A percentile compares a stretch with the other conserved stretches of the same genome.
phyloP scores from a whole-genome alignment of 495 filamentous ascomycete genomes.

The Cenococcum geophilum region DNA sequence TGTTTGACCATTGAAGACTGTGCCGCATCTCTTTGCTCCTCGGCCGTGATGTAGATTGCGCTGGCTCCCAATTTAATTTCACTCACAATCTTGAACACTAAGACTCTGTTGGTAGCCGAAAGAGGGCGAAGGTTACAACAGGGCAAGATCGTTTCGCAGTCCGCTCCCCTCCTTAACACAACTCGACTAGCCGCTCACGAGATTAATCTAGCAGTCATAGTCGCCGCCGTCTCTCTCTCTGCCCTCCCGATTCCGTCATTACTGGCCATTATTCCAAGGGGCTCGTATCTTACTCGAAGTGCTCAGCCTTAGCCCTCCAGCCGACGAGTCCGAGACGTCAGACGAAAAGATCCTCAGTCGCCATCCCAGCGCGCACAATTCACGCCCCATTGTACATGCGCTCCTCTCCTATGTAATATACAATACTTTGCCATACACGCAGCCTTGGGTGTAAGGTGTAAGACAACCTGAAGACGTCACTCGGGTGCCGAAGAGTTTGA shows the following conservation, averaged over 20 bases:
- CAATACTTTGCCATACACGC: neutral
- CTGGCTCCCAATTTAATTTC: neutral
- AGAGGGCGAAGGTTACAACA: too few relatives aligned
- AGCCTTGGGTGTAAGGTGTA: neutral
- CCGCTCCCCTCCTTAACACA: neutral
- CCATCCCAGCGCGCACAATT: neutral
- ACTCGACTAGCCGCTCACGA: neutral
- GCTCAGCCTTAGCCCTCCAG: neutral
- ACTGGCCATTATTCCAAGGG: neutral
- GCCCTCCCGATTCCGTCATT: neutral
- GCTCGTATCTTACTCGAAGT: neutral
- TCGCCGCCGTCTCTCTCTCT: neutral
- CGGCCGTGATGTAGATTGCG: neutral
- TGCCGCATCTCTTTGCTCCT: neutral
- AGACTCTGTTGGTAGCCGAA: too few relatives aligned
- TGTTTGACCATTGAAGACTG: too few relatives aligned
- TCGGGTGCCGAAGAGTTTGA: constrained; percentile 7
- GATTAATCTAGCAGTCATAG: neutral
- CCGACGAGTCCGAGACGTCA: constrained; percentile 2
- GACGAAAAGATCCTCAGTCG: neutral
- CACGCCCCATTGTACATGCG: neutral
- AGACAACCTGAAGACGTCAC: constrained; percentile 19
- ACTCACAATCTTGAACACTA: too few relatives aligned
- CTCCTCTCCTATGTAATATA: neutral
- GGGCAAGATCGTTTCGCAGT: neutral